These are phyloP conservation scores for Verticillium nonalfalfae DNA, from an alignment of 2,329 filamentous ascomycete species.

Conservation along the genomic window DNA sequence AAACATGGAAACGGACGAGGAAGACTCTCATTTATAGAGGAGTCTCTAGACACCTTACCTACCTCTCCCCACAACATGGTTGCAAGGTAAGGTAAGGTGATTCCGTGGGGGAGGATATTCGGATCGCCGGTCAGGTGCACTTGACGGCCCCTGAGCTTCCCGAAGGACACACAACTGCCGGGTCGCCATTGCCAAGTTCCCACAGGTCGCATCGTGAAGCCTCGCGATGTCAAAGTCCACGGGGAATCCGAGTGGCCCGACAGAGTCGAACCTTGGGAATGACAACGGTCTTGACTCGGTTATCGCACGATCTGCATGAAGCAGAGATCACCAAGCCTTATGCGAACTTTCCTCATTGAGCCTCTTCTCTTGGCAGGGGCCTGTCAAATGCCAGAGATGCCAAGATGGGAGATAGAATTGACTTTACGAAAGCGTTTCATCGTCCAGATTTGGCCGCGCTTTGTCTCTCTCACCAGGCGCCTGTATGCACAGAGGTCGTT, in stretches of 20 bases:
- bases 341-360: neutral
- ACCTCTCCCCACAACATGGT: no score
- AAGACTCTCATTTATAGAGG: neutral
- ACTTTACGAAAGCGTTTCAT: neutral
- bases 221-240: neutral
- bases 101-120: neutral
- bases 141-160: neutral
- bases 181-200: neutral
- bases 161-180: neutral
- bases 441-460: neutral
- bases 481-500: neutral
- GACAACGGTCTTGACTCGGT: neutral
- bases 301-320: neutral
- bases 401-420: neutral
- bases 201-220: neutral
- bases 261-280: neutral
- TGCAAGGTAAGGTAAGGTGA: no score
- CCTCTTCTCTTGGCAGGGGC: neutral
- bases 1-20: neutral
- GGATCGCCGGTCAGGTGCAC: neutral
- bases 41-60: no score
- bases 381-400: neutral
- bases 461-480: neutral
- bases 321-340: neutral
- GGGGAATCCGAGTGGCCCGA: neutral